Evolutionary conservation across 192 early-diverging fungal species (phyloP).

Genomic region (Phycomyces blakesleeanus): DNA sequence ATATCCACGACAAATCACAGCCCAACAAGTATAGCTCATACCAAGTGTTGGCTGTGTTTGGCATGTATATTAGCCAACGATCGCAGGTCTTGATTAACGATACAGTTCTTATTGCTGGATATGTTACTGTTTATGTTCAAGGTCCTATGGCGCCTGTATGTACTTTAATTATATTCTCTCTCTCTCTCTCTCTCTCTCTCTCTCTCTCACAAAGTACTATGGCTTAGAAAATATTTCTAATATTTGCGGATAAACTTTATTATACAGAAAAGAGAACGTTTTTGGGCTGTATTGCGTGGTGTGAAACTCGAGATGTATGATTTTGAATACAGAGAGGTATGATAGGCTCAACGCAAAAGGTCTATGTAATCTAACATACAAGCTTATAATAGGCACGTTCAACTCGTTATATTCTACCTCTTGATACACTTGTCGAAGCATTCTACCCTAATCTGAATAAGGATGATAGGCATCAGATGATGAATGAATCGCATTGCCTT

Average conservation of each 20-base stretch:
- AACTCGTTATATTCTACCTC: conserved; percentile 25
- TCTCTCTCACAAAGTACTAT: no score
- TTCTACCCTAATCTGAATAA: conserved; percentile 22
- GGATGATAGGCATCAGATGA: conserved; percentile 16
- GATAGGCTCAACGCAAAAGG: not conserved
- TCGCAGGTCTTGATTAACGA: conserved; percentile 19
- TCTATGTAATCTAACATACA: not conserved
- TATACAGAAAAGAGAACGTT: conserved; percentile 26
- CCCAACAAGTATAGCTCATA: conserved; percentile 5
- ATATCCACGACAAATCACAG: conserved; percentile 7
- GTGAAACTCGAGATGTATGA: conserved; percentile 27
- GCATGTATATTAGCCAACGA: conserved; percentile 22
- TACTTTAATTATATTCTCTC: no score
- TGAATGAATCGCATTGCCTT: conserved; percentile 16
- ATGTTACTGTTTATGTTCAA: conserved; percentile 28
- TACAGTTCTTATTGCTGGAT: conserved; percentile 21
- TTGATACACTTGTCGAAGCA: conserved; percentile 16
- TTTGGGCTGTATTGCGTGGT: conserved; percentile 32
- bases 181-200: no score
- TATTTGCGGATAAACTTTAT: no score
- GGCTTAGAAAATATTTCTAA: no score
- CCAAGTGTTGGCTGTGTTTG: conserved; percentile 30
- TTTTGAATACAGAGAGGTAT: conserved; percentile 37
- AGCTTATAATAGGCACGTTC: conserved; percentile 17
- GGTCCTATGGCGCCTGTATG: conserved; percentile 29